These are phyloP conservation scores for Vicia sativa DNA, from an alignment of 306 rosid species.

Conservation along the genomic window DNA sequence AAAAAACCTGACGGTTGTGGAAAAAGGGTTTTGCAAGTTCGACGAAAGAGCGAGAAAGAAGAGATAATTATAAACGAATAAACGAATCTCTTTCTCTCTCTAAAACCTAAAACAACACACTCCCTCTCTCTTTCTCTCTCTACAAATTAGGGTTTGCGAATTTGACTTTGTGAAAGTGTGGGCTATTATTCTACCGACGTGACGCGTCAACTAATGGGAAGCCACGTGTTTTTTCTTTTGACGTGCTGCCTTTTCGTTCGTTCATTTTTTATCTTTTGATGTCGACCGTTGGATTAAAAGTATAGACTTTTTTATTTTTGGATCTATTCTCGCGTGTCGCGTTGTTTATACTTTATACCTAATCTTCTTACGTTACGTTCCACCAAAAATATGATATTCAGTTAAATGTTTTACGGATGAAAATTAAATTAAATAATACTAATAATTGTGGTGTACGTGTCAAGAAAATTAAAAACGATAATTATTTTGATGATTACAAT, in stretches of 20 bases:
- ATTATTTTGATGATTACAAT: too few species aligned
- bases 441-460: too few species aligned
- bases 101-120: too few species aligned
- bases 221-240: constrained; percentile 6
- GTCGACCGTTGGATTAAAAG: constrained; percentile 6
- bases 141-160: constrained; percentile 48
- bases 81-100: constrained; percentile 31
- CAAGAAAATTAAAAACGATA: too few species aligned
- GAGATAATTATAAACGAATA: constrained; percentile 39
- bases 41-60: constrained; percentile 33
- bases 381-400: not conserved
- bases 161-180: constrained; percentile 36
- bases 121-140: not conserved
- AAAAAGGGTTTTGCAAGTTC: constrained; percentile 39
- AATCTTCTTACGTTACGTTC: not conserved
- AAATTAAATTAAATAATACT: not conserved
- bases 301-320: constrained; percentile 9
- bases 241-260: not conserved
- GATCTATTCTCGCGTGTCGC: constrained; percentile 28
- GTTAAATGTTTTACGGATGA: not conserved
- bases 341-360: not conserved
- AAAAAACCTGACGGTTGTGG: constrained; percentile 41
- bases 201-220: constrained; percentile 26
- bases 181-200: constrained; percentile 36
- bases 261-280: constrained; percentile 4